phyloP scores from a whole-genome alignment of 306 rosid species.

The Sicyos edulis region DNA sequence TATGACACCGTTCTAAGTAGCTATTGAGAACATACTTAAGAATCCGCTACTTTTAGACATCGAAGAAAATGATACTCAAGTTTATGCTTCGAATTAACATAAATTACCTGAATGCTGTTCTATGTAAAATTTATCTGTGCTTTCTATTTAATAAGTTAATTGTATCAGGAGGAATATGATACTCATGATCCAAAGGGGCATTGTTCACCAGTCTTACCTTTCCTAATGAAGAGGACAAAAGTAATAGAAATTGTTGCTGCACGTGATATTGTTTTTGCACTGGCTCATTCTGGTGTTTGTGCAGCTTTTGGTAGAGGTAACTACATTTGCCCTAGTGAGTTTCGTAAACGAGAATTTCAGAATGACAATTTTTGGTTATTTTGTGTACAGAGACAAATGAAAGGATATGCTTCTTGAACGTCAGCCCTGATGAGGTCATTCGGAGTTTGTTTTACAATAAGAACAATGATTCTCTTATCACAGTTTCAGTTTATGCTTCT shows the following conservation, averaged over 20 bases:
- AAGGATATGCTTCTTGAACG: conserved; percentile 83
- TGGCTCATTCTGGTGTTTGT: conserved; percentile 83
- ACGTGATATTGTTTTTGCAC: conserved; percentile 69
- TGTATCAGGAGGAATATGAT: conserved; percentile 55
- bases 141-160: conserved; percentile 5
- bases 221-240: conserved; percentile 67
- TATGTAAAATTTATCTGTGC: neutral
- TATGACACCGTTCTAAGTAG: neutral
- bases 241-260: conserved; percentile 87
- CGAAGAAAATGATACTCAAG: neutral
- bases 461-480: conserved; percentile 87
- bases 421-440: conserved; percentile 83
- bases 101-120: neutral
- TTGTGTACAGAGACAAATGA: conserved; percentile 70
- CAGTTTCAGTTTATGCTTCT: conserved; percentile 88
- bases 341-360: no score
- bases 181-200: conserved; percentile 70
- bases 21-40: neutral
- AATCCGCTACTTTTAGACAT: neutral
- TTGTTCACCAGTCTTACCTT: conserved; percentile 55
- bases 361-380: conserved; percentile 16
- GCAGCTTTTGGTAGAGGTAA: conserved; percentile 88
- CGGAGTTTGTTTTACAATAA: conserved; percentile 86
- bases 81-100: neutral
- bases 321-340: no score